Evolutionary conservation across 257 asterid species (phyloP).

Genomic region (Fraxinus cuspidata): DNA sequence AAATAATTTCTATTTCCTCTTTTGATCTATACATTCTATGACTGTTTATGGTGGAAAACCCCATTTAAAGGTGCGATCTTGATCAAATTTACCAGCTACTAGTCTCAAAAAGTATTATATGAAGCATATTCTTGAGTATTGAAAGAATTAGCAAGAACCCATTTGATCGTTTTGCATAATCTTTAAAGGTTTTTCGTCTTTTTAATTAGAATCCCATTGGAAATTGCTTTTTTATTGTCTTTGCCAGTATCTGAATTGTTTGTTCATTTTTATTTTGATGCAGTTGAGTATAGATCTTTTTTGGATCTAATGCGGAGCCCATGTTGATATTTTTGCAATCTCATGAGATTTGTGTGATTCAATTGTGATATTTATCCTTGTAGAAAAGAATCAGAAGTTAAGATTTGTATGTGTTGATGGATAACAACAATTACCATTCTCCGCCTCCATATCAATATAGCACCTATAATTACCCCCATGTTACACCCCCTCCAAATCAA

Average conservation of each 20-base stretch:
- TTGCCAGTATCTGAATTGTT: not conserved
- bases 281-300: not conserved
- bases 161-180: not conserved
- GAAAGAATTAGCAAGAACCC: not conserved
- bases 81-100: not conserved
- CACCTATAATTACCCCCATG: constrained; percentile 49
- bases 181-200: not conserved
- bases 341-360: constrained; percentile 20
- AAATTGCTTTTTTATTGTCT: too few species aligned
- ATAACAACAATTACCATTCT: constrained; percentile 49
- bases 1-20: not conserved
- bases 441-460: constrained; percentile 47
- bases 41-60: constrained; percentile 1
- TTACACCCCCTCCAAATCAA: constrained; percentile 43
- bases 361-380: constrained; percentile 21
- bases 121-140: not conserved
- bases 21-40: not conserved
- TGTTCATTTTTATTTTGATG: not conserved
- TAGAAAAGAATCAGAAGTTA: constrained; percentile 15
- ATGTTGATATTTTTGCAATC: constrained; percentile 26
- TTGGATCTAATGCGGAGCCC: too few species aligned
- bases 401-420: constrained; percentile 47
- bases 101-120: not conserved
- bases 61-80: not conserved
- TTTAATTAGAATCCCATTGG: not conserved